Evolutionary conservation across 179 eudicot species (phyloP).

Genomic region (Actinidia arguta): DNA sequence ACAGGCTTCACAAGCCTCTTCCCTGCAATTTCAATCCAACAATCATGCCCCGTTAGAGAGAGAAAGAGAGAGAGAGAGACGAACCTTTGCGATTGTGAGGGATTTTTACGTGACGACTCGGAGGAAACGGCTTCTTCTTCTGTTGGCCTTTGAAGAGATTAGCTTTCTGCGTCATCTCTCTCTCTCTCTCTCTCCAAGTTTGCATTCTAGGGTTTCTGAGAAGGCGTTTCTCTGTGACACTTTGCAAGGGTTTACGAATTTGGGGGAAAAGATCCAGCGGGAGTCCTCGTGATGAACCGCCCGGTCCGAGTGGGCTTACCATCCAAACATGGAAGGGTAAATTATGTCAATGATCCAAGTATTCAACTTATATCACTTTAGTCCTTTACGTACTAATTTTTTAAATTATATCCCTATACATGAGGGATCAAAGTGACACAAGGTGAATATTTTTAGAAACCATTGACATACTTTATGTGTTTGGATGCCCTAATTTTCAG

Average conservation of each 20-base stretch:
- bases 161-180: constrained; percentile 77
- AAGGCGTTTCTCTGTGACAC: background rate
- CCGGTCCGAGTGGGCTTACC: too few relatives aligned
- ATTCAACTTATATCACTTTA: too few relatives aligned
- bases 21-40: constrained; percentile 47
- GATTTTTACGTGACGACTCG: constrained; percentile 77
- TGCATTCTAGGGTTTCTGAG: constrained; percentile 12
- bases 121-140: constrained; percentile 69
- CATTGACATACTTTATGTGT: too few relatives aligned
- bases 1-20: constrained; percentile 75
- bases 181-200: constrained; percentile 23
- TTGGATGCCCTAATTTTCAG: too few relatives aligned
- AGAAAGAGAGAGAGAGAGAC: background rate
- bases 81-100: constrained; percentile 73
- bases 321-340: too few relatives aligned
- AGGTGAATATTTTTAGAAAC: too few relatives aligned
- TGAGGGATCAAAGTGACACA: too few relatives aligned
- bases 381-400: too few relatives aligned
- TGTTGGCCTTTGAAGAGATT: constrained; percentile 78
- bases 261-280: background rate
- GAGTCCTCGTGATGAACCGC: background rate
- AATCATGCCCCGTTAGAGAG: background rate
- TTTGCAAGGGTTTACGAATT: background rate
- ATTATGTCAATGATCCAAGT: too few relatives aligned
- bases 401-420: too few relatives aligned